Percentiles rank a stretch among this genome's conserved stretches.
Conservation (phyloP, 2,329 filamentous ascomycete species). For the Reticulascus tulasneorum region DNA sequence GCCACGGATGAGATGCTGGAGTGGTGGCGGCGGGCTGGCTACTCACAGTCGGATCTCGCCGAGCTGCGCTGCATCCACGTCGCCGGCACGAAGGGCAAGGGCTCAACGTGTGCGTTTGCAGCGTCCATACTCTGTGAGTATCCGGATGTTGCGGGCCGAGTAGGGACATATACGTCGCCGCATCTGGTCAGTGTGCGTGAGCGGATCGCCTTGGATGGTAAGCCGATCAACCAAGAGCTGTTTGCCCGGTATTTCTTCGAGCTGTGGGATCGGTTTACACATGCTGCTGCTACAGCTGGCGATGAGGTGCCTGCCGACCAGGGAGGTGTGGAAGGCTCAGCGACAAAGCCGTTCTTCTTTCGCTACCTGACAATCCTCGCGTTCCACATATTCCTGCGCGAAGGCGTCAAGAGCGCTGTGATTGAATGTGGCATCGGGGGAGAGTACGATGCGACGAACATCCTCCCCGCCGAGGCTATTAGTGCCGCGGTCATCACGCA, state of each 20-base stretch:
- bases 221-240: constrained; percentile 60
- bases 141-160: constrained; percentile 26
- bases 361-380: constrained; percentile 87
- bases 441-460: constrained; percentile 89
- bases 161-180: constrained; percentile 82
- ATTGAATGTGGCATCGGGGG: constrained; percentile 94
- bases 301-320: too few species aligned
- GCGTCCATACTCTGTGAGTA: constrained; percentile 62
- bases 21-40: constrained; percentile 73
- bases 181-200: constrained; percentile 81
- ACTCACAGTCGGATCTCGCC: constrained; percentile 48
- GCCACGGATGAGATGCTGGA: constrained; percentile 79
- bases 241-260: constrained; percentile 82
- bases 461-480: constrained; percentile 61
- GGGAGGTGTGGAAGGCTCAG: constrained; percentile 31
- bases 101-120: constrained; percentile 79
- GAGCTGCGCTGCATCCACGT: constrained; percentile 66
- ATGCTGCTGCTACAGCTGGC: constrained; percentile 29
- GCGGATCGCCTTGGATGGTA: constrained; percentile 75
- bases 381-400: constrained; percentile 73
- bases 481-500: constrained; percentile 72
- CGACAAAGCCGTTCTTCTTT: constrained; percentile 84
- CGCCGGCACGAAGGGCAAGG: constrained; percentile 92
- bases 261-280: constrained; percentile 64
- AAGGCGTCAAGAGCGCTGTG: constrained; percentile 74